These are phyloP conservation scores for Porphyra umbilicalis DNA, from an alignment of 31 red algal species.

Conservation along the genomic window DNA sequence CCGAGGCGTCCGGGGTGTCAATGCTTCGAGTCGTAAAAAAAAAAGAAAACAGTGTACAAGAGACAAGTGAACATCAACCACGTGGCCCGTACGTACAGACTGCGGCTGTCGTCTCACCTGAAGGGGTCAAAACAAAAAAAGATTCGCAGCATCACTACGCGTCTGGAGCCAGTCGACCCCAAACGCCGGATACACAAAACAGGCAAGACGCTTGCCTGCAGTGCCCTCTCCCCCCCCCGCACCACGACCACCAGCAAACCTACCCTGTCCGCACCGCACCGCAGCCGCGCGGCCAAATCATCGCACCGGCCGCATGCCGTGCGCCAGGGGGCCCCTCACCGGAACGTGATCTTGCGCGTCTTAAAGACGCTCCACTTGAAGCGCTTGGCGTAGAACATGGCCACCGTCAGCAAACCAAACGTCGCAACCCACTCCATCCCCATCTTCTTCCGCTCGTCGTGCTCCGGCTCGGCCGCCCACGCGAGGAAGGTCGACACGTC, in stretches of 20 bases:
- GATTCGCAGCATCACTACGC: too few relatives aligned
- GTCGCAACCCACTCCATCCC: conserved; percentile 67
- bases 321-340: not conserved
- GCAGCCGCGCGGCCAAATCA: not conserved
- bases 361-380: conserved; percentile 81
- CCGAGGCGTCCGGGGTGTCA: too few relatives aligned
- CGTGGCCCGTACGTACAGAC: too few relatives aligned
- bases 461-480: conserved; percentile 92
- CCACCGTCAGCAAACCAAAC: conserved; percentile 38
- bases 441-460: conserved; percentile 89
- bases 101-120: too few relatives aligned
- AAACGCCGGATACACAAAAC: too few relatives aligned
- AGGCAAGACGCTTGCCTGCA: not conserved
- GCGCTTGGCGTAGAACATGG: conserved; percentile 71
- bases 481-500: conserved; percentile 90
- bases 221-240: not conserved
- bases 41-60: too few relatives aligned
- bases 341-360: conserved; percentile 75
- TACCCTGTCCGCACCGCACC: not conserved
- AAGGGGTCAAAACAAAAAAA: too few relatives aligned
- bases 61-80: too few relatives aligned
- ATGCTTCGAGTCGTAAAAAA: too few relatives aligned
- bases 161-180: too few relatives aligned
- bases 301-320: not conserved
- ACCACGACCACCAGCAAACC: not conserved